Conservation (phyloP, 2,329 filamentous ascomycete genomes). For the Trichophyton equinum region DNA sequence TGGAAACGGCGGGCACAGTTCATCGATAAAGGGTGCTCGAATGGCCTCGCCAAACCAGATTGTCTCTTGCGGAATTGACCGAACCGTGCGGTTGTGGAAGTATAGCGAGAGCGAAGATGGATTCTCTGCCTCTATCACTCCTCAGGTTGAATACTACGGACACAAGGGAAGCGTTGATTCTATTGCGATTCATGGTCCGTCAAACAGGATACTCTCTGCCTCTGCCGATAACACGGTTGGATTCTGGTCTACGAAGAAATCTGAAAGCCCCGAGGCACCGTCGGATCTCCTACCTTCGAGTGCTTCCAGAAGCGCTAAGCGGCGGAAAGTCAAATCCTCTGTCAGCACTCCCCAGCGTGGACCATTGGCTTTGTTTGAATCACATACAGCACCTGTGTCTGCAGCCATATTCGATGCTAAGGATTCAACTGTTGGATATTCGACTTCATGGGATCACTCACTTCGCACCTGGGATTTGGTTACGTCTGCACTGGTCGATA, state of each 20-base stretch:
- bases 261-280: conserved; percentile 61
- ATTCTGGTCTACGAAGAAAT: conserved; percentile 76
- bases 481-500: conserved; percentile 65
- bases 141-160: conserved; percentile 69
- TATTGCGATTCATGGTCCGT: conserved; percentile 59
- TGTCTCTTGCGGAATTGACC: conserved; percentile 71
- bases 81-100: conserved; percentile 80
- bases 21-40: conserved; percentile 67
- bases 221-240: conserved; percentile 73
- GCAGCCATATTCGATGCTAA: conserved; percentile 72
- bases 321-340: conserved; percentile 57
- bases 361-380: conserved; percentile 58
- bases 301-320: conserved; percentile 54
- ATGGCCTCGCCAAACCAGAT: conserved; percentile 69
- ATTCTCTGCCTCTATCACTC: conserved; percentile 51
- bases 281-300: conserved; percentile 55
- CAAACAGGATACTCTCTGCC: conserved; percentile 70
- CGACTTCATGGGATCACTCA: conserved; percentile 79
- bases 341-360: conserved; percentile 56
- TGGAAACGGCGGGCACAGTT: conserved; percentile 58
- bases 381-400: conserved; percentile 62
- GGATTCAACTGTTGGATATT: conserved; percentile 83
- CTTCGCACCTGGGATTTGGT: conserved; percentile 84
- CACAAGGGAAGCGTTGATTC: conserved; percentile 64
- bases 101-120: conserved; percentile 56